Base-by-base conservation (phyloP, 805 yeast genomes). In the Nakazawaea anatomiae region DNA sequence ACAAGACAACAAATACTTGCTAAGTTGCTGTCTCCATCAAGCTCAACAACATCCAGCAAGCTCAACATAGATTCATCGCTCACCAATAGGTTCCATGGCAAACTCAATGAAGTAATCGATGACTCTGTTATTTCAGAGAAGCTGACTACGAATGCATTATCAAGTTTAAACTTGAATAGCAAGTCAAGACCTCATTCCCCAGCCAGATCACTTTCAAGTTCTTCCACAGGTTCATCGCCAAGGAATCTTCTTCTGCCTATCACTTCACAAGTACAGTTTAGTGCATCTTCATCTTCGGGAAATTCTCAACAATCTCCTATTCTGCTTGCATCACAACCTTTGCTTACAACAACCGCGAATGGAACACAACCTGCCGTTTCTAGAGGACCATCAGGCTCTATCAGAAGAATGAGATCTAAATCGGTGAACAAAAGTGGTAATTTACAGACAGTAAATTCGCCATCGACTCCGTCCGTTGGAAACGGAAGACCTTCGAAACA, bases 401-500 rank as follows among this genome's bases (percentile, higher is more conserved):
- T 50, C 4, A 40, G 49, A 38, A 28, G 52, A 31, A 40, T 42
- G 39, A 45, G 52, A 31, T 50, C 52, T 12, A 50, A 50, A 30
- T 50, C 52, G 2, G 34, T 50, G 39, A 46, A 46, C n/a, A 50
- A 50, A 31, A 18, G 39, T 30, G 34, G 11, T n/a, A 43, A 25
- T 40, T 11, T 8, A 40, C 35, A 8, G 29, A 11, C 34, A 2
- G 18, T 40, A 10, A 44, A 54, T 29, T 59, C 54, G 7, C 54
- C 64, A 43, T 65, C 66, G 34, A 39, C 43, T 34, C 34, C 47
- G 6, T 29, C 51, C 11, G 41, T 30, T 18, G 32, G 39, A 8
- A 43, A 42, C 42, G 52, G 53, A n/a, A 48, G 55, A 39, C 57
- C 57, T 14, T 52, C 51, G 29, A 55, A 51, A 2, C 68, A 64